Evolutionary conservation across 805 yeast species (phyloP).

Genomic region (Grigorovia transvaalensis): DNA sequence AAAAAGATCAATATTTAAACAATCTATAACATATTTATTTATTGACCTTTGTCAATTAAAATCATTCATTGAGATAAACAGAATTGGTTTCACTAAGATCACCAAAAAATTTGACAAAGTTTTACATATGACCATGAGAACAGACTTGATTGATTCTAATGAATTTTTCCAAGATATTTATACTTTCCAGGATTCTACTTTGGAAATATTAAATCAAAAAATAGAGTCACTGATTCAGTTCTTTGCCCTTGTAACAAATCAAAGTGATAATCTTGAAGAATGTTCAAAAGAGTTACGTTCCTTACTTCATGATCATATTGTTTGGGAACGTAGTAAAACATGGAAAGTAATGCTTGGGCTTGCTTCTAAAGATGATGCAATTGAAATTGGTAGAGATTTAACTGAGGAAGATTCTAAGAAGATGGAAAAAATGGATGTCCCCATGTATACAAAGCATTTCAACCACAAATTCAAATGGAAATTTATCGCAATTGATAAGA

Average conservation of each 20-base stretch:
- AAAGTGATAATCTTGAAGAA: constrained; percentile 27
- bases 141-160: constrained; percentile 35
- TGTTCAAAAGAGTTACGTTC: constrained; percentile 48
- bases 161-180: constrained; percentile 39
- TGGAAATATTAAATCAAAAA: constrained; percentile 39
- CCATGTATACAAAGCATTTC: constrained; percentile 25
- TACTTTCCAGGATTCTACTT: constrained; percentile 44
- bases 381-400: constrained; percentile 18
- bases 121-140: constrained; percentile 43
- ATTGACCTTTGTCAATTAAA: constrained; percentile 72
- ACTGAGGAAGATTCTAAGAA: constrained; percentile 13
- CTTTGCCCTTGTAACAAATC: constrained; percentile 42
- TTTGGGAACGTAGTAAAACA: constrained; percentile 92
- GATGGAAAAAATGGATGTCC: constrained; percentile 26
- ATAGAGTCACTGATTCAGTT: constrained; percentile 42
- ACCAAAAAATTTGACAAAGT: constrained; percentile 85
- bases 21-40: constrained; percentile 50
- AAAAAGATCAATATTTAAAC: constrained; percentile 55
- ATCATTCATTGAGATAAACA: constrained; percentile 74
- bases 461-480: constrained; percentile 24
- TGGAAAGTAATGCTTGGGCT: constrained; percentile 92
- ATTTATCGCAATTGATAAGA: constrained; percentile 20
- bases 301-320: constrained; percentile 77
- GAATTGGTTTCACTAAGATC: constrained; percentile 78
- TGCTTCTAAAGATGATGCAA: constrained; percentile 40